A percentile compares a stretch with the other conserved stretches of the same genome.
These are phyloP conservation scores for Eucalyptus curtisii DNA, from an alignment of 345 rosid species.

Conservation along the genomic window DNA sequence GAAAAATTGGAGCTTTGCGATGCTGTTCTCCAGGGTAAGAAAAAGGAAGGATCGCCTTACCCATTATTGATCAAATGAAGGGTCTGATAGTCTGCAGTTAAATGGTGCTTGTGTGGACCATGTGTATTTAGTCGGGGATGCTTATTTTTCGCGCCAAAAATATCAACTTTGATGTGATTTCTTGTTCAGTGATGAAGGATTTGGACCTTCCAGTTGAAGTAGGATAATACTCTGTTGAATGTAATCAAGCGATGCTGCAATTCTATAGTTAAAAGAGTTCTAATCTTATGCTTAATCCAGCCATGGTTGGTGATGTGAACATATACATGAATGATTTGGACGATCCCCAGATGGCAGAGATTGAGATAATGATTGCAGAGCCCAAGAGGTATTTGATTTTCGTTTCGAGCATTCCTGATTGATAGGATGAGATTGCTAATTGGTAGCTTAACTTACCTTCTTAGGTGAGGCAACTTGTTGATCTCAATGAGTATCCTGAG, in stretches of 20 bases:
- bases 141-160: not conserved
- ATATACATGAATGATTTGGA: slow-evolving; percentile 92
- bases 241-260: not conserved
- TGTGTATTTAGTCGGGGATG: not conserved
- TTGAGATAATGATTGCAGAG: slow-evolving; percentile 95
- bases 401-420: not conserved
- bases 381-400: slow-evolving; percentile 42
- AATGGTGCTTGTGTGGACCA: not conserved
- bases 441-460: not conserved
- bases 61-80: not conserved
- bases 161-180: not conserved
- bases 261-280: not conserved
- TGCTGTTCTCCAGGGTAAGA: not conserved
- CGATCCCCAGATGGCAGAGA: slow-evolving; percentile 62
- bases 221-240: not conserved
- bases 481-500: not conserved
- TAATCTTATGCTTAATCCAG: not conserved
- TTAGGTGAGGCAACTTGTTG: not conserved
- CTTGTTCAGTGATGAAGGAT: not conserved
- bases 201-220: not conserved
- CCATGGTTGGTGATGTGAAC: slow-evolving; percentile 92
- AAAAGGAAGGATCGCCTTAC: not conserved
- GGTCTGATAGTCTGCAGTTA: not conserved
- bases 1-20: not conserved
- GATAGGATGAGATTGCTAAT: not conserved